phyloP scores from a whole-genome alignment of 148 eudicot genomes.

The Camellia lanceoleosa region DNA sequence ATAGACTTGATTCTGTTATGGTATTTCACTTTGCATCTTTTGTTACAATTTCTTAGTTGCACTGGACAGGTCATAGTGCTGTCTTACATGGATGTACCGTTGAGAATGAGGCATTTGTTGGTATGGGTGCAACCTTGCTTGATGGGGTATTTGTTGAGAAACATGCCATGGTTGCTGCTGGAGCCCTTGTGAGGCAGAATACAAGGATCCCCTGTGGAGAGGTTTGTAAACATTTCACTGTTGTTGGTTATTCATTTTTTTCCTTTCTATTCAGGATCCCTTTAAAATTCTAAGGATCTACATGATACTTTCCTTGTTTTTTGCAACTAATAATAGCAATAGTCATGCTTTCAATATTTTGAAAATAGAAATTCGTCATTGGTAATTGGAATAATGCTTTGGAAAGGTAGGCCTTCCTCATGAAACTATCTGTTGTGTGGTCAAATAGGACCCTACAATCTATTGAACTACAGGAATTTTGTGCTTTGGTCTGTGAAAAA shows the following conservation, averaged over 20 bases:
- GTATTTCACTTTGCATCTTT: not conserved
- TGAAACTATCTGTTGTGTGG: not conserved
- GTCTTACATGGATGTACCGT: slow-evolving; percentile 62
- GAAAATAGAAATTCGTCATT: not conserved
- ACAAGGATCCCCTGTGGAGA: slow-evolving; percentile 57
- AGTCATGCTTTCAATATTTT: not conserved
- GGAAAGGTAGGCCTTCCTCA: not conserved
- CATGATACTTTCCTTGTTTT: not conserved
- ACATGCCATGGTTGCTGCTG: slow-evolving; percentile 65
- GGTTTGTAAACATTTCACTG: slow-evolving; percentile 30
- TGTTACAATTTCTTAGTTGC: slow-evolving; percentile 11
- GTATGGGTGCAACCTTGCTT: slow-evolving; percentile 64
- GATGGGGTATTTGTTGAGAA: slow-evolving; percentile 62
- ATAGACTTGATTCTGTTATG: not conserved
- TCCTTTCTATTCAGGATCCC: not conserved
- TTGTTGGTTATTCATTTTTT: slow-evolving; percentile 1
- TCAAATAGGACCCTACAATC: not conserved
- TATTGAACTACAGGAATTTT: not conserved
- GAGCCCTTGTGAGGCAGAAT: slow-evolving; percentile 64
- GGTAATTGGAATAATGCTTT: not conserved
- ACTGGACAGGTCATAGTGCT: slow-evolving; percentile 53
- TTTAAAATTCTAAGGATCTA: not conserved
- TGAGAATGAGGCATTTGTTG: slow-evolving; percentile 61
- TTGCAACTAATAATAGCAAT: not conserved
- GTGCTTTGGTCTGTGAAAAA: not conserved